Conservation (phyloP, 129 eudicot genomes). For the Artemisia argyi region DNA sequence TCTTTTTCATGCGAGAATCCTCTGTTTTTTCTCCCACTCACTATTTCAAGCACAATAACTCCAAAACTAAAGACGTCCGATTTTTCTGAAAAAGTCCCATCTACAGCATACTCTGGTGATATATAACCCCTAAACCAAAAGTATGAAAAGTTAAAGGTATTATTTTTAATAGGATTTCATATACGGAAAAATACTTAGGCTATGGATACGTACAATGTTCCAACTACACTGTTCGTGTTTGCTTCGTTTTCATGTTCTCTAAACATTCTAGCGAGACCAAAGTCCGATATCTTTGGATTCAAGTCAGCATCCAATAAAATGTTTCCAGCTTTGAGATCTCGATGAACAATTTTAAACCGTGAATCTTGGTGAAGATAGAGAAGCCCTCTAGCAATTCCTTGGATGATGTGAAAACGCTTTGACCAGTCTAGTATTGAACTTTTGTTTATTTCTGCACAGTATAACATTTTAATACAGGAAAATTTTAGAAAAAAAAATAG, state of each 20-base stretch:
- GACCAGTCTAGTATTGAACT: not conserved
- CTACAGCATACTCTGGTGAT: constrained; percentile 15
- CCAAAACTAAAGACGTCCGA: constrained; percentile 28
- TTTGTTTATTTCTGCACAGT: not conserved
- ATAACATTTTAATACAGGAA: not conserved
- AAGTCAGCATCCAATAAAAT: constrained; percentile 16
- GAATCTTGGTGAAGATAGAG: constrained; percentile 28
- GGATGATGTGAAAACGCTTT: constrained; percentile 2
- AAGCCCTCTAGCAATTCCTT: constrained; percentile 25
- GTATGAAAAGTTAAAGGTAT: too few relatives aligned
- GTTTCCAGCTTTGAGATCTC: constrained; percentile 35
- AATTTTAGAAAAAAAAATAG: too few relatives aligned
- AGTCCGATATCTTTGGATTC: constrained; percentile 43
- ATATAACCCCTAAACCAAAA: not conserved
- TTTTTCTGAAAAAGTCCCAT: constrained; percentile 13
- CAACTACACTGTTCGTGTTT: constrained; percentile 21
- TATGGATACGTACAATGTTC: constrained; percentile 38
- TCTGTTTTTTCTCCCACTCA: constrained; percentile 38
- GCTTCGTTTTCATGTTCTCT: constrained; percentile 31
- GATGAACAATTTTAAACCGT: constrained; percentile 10
- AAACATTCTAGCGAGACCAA: constrained; percentile 44
- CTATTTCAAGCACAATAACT: constrained; percentile 31
- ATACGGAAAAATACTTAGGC: too few relatives aligned
- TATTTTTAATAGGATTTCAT: too few relatives aligned
- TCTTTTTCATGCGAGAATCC: constrained; percentile 25